These are phyloP conservation scores for Sclerotinia subarctica DNA, from an alignment of 2,329 filamentous ascomycete species.

Conservation along the genomic window DNA sequence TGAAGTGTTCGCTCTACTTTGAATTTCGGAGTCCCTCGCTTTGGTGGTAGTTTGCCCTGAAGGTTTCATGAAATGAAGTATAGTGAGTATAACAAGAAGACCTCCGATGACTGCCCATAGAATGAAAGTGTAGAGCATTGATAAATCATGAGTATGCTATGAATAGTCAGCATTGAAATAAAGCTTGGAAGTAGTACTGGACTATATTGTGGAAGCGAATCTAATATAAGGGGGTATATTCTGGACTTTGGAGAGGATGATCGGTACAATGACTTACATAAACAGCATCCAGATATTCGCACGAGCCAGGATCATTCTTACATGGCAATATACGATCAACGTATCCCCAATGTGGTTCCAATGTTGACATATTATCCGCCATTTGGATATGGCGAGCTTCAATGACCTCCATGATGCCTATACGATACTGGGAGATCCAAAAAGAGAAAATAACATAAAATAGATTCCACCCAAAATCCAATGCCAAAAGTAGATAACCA, in stretches of 20 bases:
- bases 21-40: slow-evolving; percentile 16
- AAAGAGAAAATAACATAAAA: too few relatives aligned
- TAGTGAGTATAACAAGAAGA: slow-evolving; percentile 44
- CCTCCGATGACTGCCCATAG: slow-evolving; percentile 53
- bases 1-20: slow-evolving; percentile 14
- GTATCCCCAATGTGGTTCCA: slow-evolving; percentile 50
- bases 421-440: background rate
- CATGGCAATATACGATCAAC: slow-evolving; percentile 51
- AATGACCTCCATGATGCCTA: slow-evolving; percentile 12
- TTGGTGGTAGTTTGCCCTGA: slow-evolving; percentile 30
- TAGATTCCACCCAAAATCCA: background rate
- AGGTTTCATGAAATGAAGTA: slow-evolving; percentile 38
- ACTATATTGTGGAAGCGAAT: background rate
- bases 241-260: too few relatives aligned
- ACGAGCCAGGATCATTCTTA: slow-evolving; percentile 55
- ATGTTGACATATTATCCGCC: slow-evolving; percentile 19
- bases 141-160: slow-evolving; percentile 47
- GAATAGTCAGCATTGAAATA: background rate
- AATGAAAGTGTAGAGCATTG: slow-evolving; percentile 55
- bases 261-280: slow-evolving; percentile 40
- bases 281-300: slow-evolving; percentile 55
- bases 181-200: background rate
- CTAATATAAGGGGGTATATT: too few relatives aligned
- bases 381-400: slow-evolving; percentile 21
- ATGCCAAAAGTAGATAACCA: background rate